Percentiles rank a stretch among this genome's conserved stretches.
Conservation (phyloP, 2,329 filamentous ascomycete genomes). For the Fusarium temperatum region DNA sequence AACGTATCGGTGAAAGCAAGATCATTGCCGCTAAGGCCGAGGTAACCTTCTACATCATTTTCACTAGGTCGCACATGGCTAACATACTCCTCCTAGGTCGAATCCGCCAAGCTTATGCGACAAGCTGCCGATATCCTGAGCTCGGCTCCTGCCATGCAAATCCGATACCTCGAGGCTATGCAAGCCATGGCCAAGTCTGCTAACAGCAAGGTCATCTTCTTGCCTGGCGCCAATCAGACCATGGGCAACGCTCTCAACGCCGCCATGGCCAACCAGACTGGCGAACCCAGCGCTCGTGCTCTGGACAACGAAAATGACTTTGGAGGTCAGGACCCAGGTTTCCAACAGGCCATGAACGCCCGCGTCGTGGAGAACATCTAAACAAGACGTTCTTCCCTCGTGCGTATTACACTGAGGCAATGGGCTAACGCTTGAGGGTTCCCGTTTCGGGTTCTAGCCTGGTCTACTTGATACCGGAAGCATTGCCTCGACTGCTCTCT, state of each 20-base stretch:
- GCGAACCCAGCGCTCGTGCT: slow-evolving; percentile 61
- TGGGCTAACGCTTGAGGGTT: slow-evolving; percentile 45
- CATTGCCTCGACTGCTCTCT: slow-evolving; percentile 13
- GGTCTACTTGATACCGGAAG: slow-evolving; percentile 50
- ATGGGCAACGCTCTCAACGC: slow-evolving; percentile 57
- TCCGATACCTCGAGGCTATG: slow-evolving; percentile 97
- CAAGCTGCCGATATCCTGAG: slow-evolving; percentile 93
- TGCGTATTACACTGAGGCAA: slow-evolving; percentile 22
- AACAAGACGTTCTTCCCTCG: slow-evolving; percentile 40
- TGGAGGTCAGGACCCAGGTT: slow-evolving; percentile 65
- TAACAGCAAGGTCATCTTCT: slow-evolving; percentile 88
- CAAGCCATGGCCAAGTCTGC: slow-evolving; percentile 97
- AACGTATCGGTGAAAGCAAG: slow-evolving; percentile 98
- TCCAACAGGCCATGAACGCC: slow-evolving; percentile 84
- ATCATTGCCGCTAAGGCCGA: slow-evolving; percentile 97
- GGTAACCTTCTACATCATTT: slow-evolving; percentile 44
- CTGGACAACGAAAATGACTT: slow-evolving; percentile 56
- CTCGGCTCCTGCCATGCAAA: slow-evolving; percentile 96
- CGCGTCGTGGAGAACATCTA: slow-evolving; percentile 88
- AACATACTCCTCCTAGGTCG: slow-evolving; percentile 63
- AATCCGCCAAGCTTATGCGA: slow-evolving; percentile 92
- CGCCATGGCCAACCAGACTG: slow-evolving; percentile 55
- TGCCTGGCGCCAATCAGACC: slow-evolving; percentile 70
- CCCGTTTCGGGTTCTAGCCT: slow-evolving; percentile 44
- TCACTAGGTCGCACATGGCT: neutral